Evolutionary conservation across 164 flowering plant genomes (phyloP).

Genomic region (Vitis vinifera): ASM3070453v1 NC_081808.1:15583501-15584000

Average conservation of each 20-base stretch:
- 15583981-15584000: not conserved
- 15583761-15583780: no score
- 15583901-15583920: not conserved
- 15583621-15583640: not conserved
- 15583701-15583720: no score
- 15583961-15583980: slow-evolving; percentile 11
- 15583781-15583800: no score
- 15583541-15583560: not conserved
- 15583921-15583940: not conserved
- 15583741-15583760: no score
- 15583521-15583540: not conserved
- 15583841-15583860: no score
- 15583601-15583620: not conserved
- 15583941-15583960: not conserved
- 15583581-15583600: slow-evolving; percentile 1
- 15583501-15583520: not conserved
- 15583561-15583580: not conserved
- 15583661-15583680: no score
- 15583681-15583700: no score
- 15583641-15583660: no score
- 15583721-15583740: no score
- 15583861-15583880: no score
- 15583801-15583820: no score
- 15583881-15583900: not conserved
- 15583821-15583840: no score